These are phyloP conservation scores for Solanum arcanum DNA, from an alignment of 257 asterid species.

Conservation along the genomic window DNA sequence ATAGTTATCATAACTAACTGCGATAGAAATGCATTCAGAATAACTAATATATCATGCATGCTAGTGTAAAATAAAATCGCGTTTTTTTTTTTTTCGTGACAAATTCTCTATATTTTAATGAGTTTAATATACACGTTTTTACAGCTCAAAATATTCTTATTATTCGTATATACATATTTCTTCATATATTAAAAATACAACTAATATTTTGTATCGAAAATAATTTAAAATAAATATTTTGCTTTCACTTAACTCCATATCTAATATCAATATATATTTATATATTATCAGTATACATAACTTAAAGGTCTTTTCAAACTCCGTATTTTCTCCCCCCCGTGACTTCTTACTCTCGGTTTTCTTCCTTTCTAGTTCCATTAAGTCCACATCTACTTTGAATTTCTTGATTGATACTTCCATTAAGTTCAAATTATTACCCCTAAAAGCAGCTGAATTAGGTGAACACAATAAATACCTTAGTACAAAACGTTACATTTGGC, in stretches of 20 bases:
- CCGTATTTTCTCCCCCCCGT: fast-evolving
- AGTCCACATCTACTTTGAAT: not conserved
- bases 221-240: not conserved
- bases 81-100: too few relatives aligned
- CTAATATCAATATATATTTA: not conserved
- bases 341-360: not conserved
- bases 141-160: not conserved
- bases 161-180: not conserved
- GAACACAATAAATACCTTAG: not conserved
- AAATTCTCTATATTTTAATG: not conserved
- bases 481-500: not conserved
- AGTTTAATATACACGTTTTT: too few relatives aligned
- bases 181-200: too few relatives aligned
- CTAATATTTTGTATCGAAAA: too few relatives aligned
- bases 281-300: not conserved
- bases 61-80: not conserved
- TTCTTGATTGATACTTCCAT: not conserved
- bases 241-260: fast-evolving
- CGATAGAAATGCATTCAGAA: not conserved
- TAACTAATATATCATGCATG: not conserved
- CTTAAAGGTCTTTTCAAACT: not conserved
- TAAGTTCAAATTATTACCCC: not conserved
- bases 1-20: too few relatives aligned
- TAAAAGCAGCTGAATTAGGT: not conserved
- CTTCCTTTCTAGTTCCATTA: not conserved